Evolutionary conservation across 2,329 filamentous ascomycete genomes (phyloP).

Genomic region (Hypoxylon sp.): DNA sequence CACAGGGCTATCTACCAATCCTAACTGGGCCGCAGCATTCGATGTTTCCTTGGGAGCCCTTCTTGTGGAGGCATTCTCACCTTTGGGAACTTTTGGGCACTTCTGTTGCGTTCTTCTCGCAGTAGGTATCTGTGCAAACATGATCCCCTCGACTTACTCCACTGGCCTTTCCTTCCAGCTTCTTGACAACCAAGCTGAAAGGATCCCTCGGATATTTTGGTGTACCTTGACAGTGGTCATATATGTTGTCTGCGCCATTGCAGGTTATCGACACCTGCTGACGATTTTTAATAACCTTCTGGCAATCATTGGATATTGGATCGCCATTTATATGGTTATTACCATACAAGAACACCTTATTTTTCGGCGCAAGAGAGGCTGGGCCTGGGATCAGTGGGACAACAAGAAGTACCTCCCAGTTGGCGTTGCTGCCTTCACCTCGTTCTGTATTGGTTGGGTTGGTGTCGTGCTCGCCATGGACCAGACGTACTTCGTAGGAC

Average conservation of each 20-base stretch:
- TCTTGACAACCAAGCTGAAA: constrained; percentile 70
- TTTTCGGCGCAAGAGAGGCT: constrained; percentile 67
- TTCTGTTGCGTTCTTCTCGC: constrained; percentile 77
- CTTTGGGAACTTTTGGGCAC: constrained; percentile 73
- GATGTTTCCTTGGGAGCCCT: constrained; percentile 72
- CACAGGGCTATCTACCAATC: constrained; percentile 67
- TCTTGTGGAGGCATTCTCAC: constrained; percentile 72
- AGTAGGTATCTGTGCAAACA: constrained; percentile 75
- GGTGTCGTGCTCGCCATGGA: constrained; percentile 77
- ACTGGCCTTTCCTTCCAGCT: constrained; percentile 78
- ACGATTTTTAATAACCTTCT: constrained; percentile 79
- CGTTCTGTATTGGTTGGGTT: constrained; percentile 76
- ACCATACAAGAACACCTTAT: constrained; percentile 67
- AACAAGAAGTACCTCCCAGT: constrained; percentile 71
- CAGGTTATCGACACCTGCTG: constrained; percentile 71
- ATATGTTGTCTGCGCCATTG: constrained; percentile 75
- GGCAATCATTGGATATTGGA: constrained; percentile 80
- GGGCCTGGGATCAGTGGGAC: constrained; percentile 74
- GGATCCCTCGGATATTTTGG: constrained; percentile 75
- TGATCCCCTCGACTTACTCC: constrained; percentile 75
- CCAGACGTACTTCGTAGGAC: constrained; percentile 78
- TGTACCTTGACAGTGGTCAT: constrained; percentile 68
- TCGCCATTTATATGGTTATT: constrained; percentile 63
- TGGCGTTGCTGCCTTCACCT: constrained; percentile 71
- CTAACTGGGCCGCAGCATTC: constrained; percentile 71